Conservation (phyloP, 169 alveolate genomes). For the Cryptosporidium bovis region DNA sequence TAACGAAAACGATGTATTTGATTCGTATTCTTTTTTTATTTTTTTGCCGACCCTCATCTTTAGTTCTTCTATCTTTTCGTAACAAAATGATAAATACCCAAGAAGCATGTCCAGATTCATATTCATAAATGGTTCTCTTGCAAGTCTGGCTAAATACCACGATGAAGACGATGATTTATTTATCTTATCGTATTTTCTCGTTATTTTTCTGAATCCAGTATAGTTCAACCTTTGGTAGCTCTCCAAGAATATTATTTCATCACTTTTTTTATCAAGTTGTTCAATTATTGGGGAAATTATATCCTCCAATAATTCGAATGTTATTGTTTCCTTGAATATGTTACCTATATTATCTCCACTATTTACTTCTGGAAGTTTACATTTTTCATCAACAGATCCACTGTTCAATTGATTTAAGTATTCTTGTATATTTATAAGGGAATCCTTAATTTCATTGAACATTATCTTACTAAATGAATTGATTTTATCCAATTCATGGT, state of each 20-base stretch:
- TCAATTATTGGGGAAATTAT: conserved; percentile 28
- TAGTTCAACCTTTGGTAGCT: conserved; percentile 78
- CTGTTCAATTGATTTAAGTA: conserved; percentile 20
- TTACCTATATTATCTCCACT: background rate
- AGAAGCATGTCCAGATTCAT: conserved; percentile 75
- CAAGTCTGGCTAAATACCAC: conserved; percentile 77
- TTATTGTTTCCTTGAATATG: conserved; percentile 15
- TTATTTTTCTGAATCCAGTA: conserved; percentile 83
- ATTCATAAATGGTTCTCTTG: conserved; percentile 78
- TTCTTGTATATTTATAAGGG: conserved; percentile 40
- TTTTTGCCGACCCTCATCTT: background rate
- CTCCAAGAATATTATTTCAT: conserved; percentile 77
- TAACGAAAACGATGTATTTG: background rate
- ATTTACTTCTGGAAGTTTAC: background rate
- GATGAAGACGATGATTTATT: conserved; percentile 79
- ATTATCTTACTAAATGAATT: conserved; percentile 76
- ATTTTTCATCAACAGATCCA: background rate
- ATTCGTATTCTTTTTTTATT: background rate
- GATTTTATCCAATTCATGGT: conserved; percentile 81
- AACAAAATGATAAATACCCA: conserved; percentile 43
- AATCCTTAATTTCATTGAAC: conserved; percentile 48
- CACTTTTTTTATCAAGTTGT: conserved; percentile 75
- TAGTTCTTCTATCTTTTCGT: conserved; percentile 9
- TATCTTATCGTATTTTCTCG: conserved; percentile 83
- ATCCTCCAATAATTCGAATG: conserved; percentile 51